Base-by-base conservation (phyloP, 2,329 filamentous ascomycete genomes). In the Alternaria sp. region DNA sequence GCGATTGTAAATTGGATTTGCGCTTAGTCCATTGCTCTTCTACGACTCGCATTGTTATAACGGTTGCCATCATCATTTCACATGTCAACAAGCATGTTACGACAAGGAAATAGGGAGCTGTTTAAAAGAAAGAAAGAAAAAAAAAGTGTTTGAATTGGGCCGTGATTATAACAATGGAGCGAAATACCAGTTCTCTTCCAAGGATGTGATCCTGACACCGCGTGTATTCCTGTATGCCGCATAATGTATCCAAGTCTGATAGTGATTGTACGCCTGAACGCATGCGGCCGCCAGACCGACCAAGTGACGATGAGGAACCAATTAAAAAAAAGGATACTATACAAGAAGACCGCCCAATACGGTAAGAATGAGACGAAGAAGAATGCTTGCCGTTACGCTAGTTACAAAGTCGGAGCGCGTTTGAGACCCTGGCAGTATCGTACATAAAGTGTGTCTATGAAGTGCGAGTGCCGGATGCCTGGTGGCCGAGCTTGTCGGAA, bases 381-480 rank as follows among this genome's bases (percentile, higher is more conserved):
- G 7, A 36, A 36, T 10, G 13, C 4, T 24, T 13, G 17, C 17
- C 28, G 11, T 24, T 14, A 23, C 11, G 21, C 37, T 24, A 3
- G 23, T 64, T 44, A 72, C 10, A 72, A 33, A n/a, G 72, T 74
- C 3, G 70, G 72, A n/a, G 72, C 72, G 55, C 69, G 70, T 49
- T 58, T 68, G 67, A 85, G 70, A 5, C 83, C 83, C 54, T 80
- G 76, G 54, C 80, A 86, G 75, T 97, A 97, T 61, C 92, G 84
- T 62, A 96, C 88, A 77, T 89, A 92, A 34, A 98, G 78, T 60
- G 89, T 87, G 72, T 97, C 92, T 61, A 94, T 82, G 70, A 98
- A 98, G 77, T 97, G 92, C 17, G 87, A 88, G 76, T 98, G 94
- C 53, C 90, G 88, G 70, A 98, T 97, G 0, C 94, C 94, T 14